phyloP scores from a whole-genome alignment of 192 early-diverging fungal species.

The Backusella parvicylindrica region DNA sequence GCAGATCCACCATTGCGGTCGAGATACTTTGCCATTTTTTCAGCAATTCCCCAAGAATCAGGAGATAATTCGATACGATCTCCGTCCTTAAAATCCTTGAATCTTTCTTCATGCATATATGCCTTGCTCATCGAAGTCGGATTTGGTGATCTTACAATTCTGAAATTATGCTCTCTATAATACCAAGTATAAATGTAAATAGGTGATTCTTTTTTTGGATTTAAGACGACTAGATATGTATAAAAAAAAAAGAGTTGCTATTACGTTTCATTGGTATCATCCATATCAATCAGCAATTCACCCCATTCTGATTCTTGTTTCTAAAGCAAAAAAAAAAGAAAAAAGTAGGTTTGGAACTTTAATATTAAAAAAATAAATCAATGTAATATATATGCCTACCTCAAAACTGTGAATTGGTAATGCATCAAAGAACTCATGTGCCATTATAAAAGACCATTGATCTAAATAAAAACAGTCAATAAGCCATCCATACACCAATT shows the following conservation, averaged over 20 bases:
- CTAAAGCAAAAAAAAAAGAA: slow-evolving; percentile 38
- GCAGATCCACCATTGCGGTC: slow-evolving; percentile 64
- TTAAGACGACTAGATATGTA: too few species aligned
- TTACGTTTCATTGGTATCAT: slow-evolving; percentile 58
- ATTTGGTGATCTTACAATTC: slow-evolving; percentile 61
- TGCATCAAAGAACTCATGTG: slow-evolving; percentile 98
- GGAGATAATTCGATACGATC: slow-evolving; percentile 83
- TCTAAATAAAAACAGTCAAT: slow-evolving; percentile 29
- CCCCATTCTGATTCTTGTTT: slow-evolving; percentile 79
- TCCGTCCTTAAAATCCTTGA: slow-evolving; percentile 60
- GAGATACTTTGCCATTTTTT: slow-evolving; percentile 70
- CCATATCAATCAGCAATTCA: slow-evolving; percentile 85
- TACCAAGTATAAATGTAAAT: not conserved
- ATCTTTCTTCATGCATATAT: slow-evolving; percentile 38
- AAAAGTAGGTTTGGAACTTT: not conserved
- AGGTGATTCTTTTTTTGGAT: not conserved
- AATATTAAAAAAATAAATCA: not conserved
- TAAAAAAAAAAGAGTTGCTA: not conserved
- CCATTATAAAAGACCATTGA: slow-evolving; percentile 69
- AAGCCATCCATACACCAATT: not conserved
- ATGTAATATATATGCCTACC: slow-evolving; percentile 31
- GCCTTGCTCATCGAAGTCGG: slow-evolving; percentile 53
- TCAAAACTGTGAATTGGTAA: slow-evolving; percentile 87
- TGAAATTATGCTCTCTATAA: slow-evolving; percentile 70
- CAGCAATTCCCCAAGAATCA: slow-evolving; percentile 64